Percentiles rank a stretch among this genome's conserved stretches.
These are phyloP conservation scores for Eucalyptus tenuipes DNA, from an alignment of 345 rosid genomes.

Conservation along the genomic window DNA sequence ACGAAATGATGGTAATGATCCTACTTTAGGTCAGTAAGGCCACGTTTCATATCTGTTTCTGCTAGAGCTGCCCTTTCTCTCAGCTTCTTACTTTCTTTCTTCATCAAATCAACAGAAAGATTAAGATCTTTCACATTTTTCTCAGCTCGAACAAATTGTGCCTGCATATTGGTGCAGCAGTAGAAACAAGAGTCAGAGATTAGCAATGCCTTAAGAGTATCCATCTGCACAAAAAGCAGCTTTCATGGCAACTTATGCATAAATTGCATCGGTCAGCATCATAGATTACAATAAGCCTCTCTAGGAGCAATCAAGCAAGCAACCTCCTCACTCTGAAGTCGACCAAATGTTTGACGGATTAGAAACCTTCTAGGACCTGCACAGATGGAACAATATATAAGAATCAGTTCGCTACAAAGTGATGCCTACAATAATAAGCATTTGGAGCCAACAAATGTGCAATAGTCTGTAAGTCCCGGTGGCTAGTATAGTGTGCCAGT, in stretches of 20 bases:
- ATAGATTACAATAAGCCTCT: not conserved
- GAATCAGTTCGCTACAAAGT: conserved; percentile 1
- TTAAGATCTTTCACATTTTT: conserved; percentile 61
- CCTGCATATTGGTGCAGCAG: conserved; percentile 25
- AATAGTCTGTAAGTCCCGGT: not conserved
- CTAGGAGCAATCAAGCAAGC: not conserved
- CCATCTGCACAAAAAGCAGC: not conserved
- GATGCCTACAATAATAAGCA: not conserved
- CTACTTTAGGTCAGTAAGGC: conserved; percentile 67
- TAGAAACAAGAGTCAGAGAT: not conserved
- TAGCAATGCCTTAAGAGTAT: not conserved
- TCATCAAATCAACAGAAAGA: conserved; percentile 75
- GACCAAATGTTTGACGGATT: conserved; percentile 65
- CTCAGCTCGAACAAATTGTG: conserved; percentile 68
- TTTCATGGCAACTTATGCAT: not conserved
- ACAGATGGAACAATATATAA: not conserved
- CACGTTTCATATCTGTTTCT: conserved; percentile 72
- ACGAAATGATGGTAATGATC: not conserved
- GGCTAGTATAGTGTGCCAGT: not conserved
- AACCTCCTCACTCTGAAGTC: conserved; percentile 92
- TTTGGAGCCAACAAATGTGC: not conserved
- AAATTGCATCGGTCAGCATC: not conserved
- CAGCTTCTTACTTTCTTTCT: conserved; percentile 73
- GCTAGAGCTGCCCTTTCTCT: conserved; percentile 88
- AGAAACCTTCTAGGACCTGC: conserved; percentile 88